phyloP scores from a whole-genome alignment of 768 basidiomycete genomes.

The Auricularia sp. region DNA sequence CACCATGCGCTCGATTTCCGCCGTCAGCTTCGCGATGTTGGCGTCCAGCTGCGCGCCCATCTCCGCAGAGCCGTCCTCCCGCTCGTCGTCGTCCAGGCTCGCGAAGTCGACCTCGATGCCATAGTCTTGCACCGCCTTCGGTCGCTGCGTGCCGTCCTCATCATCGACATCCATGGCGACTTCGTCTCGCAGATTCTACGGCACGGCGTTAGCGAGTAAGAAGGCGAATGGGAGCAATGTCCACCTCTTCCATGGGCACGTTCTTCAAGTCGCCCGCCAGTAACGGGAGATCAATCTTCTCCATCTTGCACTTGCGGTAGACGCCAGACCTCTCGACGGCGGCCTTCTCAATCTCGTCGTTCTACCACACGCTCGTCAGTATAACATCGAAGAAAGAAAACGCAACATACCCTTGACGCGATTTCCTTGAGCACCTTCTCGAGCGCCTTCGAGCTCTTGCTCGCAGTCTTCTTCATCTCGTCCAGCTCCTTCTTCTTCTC shows the following conservation, averaged over 20 bases:
- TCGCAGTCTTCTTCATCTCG: constrained; percentile 57
- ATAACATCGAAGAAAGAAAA: no score
- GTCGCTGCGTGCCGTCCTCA: constrained; percentile 67
- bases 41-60: constrained; percentile 64
- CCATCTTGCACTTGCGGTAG: constrained; percentile 87
- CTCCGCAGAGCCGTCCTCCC: constrained; percentile 55
- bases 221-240: constrained; percentile 6
- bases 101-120: constrained; percentile 87
- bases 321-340: constrained; percentile 75
- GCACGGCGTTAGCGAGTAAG: no score
- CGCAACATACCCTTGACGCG: constrained; percentile 48
- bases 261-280: constrained; percentile 64
- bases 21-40: constrained; percentile 53
- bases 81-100: constrained; percentile 61
- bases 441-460: constrained; percentile 61
- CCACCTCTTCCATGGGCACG: constrained; percentile 92
- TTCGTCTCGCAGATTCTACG: constrained; percentile 69
- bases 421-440: constrained; percentile 91
- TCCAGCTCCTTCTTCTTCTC: constrained; percentile 68
- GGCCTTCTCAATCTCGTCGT: constrained; percentile 85
- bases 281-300: constrained; percentile 81
- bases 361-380: constrained; percentile 27
- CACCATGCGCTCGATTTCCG: constrained; percentile 86
- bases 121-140: constrained; percentile 64
- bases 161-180: constrained; percentile 90